phyloP scores from a whole-genome alignment of 306 rosid genomes.

The Ceratonia siliqua region DNA sequence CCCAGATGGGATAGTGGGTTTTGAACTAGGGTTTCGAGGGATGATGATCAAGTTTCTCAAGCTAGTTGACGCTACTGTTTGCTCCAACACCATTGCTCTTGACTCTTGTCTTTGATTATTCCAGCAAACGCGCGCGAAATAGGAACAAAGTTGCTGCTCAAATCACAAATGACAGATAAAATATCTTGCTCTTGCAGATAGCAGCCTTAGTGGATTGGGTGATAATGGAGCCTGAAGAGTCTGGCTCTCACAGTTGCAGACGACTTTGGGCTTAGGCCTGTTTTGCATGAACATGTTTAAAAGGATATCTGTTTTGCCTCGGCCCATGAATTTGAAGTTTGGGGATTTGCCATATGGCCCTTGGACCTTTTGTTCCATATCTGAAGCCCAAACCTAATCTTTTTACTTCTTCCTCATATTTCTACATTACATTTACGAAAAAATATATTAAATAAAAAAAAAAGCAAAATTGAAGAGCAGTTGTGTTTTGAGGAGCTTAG shows the following conservation, averaged over 20 bases:
- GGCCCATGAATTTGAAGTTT: background rate
- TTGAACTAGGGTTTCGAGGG: slow-evolving; percentile 12
- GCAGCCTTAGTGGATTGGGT: too few relatives aligned
- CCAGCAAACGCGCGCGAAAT: slow-evolving; percentile 15
- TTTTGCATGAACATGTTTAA: too few relatives aligned
- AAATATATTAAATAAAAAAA: too few relatives aligned
- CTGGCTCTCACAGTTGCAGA: too few relatives aligned
- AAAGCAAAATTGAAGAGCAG: background rate
- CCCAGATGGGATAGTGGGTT: background rate
- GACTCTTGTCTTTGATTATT: background rate
- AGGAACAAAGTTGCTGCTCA: background rate
- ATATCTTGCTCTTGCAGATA: background rate
- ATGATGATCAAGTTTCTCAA: slow-evolving; percentile 5
- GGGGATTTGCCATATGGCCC: background rate
- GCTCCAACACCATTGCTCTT: slow-evolving; percentile 39
- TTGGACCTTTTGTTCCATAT: background rate
- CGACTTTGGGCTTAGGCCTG: background rate
- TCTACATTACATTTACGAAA: background rate
- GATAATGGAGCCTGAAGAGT: too few relatives aligned
- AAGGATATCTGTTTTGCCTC: background rate
- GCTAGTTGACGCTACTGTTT: slow-evolving; percentile 14
- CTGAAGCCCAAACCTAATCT: too few relatives aligned
- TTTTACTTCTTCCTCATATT: background rate
- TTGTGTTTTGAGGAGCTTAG: too few relatives aligned
- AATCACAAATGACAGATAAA: background rate